A percentile compares a stretch with the other conserved stretches of the same genome.
Evolutionary conservation across 495 filamentous ascomycete species (phyloP).

Genomic region (Cryomyces antarcticus): DNA sequence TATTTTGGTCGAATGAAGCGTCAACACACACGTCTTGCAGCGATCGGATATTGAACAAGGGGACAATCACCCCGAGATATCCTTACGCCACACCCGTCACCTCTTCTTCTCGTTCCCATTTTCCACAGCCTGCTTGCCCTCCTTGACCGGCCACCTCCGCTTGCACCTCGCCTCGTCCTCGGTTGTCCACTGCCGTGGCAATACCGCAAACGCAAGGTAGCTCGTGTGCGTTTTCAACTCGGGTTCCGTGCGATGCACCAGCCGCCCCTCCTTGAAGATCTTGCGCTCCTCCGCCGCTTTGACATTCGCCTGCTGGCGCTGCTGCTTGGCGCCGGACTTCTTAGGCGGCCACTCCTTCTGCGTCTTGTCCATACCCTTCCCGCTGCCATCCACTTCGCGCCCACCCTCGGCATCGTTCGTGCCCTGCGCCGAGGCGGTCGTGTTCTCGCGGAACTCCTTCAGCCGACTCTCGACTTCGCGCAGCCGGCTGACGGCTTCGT

Average conservation of each 20-base stretch:
- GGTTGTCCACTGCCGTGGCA: slow-evolving; percentile 67
- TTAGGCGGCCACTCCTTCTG: not conserved
- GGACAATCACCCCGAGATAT: too few species aligned
- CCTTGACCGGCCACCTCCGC: slow-evolving; percentile 34
- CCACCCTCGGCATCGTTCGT: not conserved
- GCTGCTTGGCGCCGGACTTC: slow-evolving; percentile 4
- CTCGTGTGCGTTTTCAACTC: slow-evolving; percentile 90
- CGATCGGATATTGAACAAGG: too few species aligned
- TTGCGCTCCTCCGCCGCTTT: slow-evolving; percentile 16
- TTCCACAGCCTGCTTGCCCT: too few species aligned
- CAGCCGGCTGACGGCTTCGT: slow-evolving; percentile 54
- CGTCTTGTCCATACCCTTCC: slow-evolving; percentile 6
- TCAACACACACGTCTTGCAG: too few species aligned
- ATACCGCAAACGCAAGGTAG: slow-evolving; percentile 80
- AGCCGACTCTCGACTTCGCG: slow-evolving; percentile 49
- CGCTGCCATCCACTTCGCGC: slow-evolving; percentile 18
- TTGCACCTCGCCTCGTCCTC: slow-evolving; percentile 57
- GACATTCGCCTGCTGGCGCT: slow-evolving; percentile 12
- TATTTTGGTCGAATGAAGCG: too few species aligned
- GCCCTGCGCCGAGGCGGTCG: slow-evolving; percentile 7
- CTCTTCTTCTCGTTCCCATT: too few species aligned
- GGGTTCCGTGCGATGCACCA: slow-evolving; percentile 60
- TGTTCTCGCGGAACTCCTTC: slow-evolving; percentile 29
- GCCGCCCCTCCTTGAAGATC: slow-evolving; percentile 40
- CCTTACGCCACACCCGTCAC: too few species aligned